Conservation (phyloP, 2,329 filamentous ascomycete species). For the Byssothecium circinans region DNA sequence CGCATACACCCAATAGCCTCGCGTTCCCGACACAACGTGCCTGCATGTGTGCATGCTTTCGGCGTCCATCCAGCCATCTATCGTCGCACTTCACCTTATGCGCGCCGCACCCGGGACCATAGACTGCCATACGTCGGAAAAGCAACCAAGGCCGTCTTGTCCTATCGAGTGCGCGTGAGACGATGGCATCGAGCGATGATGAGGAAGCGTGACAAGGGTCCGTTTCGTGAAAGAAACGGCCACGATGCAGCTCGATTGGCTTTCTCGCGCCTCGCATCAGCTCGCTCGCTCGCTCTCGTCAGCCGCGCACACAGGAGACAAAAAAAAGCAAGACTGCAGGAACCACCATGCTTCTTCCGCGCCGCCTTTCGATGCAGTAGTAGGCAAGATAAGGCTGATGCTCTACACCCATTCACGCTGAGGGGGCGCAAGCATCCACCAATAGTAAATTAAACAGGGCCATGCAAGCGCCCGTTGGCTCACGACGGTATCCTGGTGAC, state of each 20-base stretch:
- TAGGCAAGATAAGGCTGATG: conserved; percentile 19
- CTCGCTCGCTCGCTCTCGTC: conserved; percentile 8
- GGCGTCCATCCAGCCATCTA: conserved; percentile 3
- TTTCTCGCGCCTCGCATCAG: conserved; percentile 6
- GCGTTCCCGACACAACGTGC: conserved; percentile 14
- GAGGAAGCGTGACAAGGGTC: not conserved
- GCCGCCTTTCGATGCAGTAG: conserved; percentile 17
- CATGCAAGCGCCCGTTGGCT: conserved; percentile 18
- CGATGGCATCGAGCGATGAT: not conserved
- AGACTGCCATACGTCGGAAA: not conserved
- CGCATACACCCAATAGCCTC: conserved; percentile 7
- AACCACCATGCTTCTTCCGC: conserved; percentile 17
- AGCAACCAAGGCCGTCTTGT: not conserved
- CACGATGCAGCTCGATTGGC: conserved; percentile 3
- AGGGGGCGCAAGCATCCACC: conserved; percentile 10
- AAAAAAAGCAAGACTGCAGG: conserved; percentile 11
- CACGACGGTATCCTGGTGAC: conserved; percentile 8
- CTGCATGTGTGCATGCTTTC: conserved; percentile 11
- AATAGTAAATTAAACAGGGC: conserved; percentile 8
- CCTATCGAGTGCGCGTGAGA: not conserved
- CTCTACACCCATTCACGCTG: conserved; percentile 4
- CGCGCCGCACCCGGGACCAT: not conserved
- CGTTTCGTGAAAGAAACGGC: conserved; percentile 5
- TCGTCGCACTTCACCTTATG: conserved; percentile 5
- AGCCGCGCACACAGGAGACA: conserved; percentile 10